A percentile compares a stretch with the other conserved stretches of the same genome.
These are phyloP conservation scores for Knoxia roxburghii DNA, from an alignment of 257 asterid genomes.

Conservation along the genomic window DNA sequence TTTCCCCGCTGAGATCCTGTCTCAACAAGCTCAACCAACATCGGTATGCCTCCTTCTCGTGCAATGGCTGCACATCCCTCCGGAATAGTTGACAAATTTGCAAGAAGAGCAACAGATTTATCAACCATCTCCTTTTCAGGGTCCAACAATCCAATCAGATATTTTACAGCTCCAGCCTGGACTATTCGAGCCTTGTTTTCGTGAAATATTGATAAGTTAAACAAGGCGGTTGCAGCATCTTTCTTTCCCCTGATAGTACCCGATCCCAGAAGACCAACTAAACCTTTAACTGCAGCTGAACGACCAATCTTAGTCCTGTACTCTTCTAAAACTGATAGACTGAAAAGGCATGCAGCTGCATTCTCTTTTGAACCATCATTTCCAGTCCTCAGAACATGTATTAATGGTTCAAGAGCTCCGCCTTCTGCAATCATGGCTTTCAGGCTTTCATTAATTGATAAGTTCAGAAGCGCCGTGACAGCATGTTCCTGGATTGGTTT, in stretches of 20 bases:
- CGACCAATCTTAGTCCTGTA: constrained; percentile 74
- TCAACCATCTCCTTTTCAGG: constrained; percentile 74
- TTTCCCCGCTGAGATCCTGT: constrained; percentile 82
- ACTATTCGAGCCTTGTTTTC: constrained; percentile 92
- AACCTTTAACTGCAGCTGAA: constrained; percentile 70
- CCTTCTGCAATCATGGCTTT: constrained; percentile 65
- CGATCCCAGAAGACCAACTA: constrained; percentile 68
- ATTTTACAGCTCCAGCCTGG: constrained; percentile 83
- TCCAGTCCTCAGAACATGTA: constrained; percentile 73
- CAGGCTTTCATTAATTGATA: constrained; percentile 61
- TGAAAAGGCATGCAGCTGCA: constrained; percentile 91
- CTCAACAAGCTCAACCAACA: constrained; percentile 76
- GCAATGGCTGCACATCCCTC: constrained; percentile 93
- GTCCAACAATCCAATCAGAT: constrained; percentile 61
- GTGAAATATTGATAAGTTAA: constrained; percentile 75
- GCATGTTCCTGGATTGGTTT: constrained; percentile 74
- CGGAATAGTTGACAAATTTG: constrained; percentile 65
- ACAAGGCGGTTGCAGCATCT: constrained; percentile 93
- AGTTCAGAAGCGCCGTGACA: constrained; percentile 82
- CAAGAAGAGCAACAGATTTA: constrained; percentile 88
- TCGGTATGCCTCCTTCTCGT: constrained; percentile 76
- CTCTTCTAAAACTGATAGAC: constrained; percentile 84
- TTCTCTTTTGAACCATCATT: constrained; percentile 72
- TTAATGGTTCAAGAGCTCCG: constrained; percentile 78
- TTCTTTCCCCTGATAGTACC: constrained; percentile 86